Base-by-base conservation (phyloP, 1,284 basidiomycete species). In the Ustilago trichophora region DNA sequence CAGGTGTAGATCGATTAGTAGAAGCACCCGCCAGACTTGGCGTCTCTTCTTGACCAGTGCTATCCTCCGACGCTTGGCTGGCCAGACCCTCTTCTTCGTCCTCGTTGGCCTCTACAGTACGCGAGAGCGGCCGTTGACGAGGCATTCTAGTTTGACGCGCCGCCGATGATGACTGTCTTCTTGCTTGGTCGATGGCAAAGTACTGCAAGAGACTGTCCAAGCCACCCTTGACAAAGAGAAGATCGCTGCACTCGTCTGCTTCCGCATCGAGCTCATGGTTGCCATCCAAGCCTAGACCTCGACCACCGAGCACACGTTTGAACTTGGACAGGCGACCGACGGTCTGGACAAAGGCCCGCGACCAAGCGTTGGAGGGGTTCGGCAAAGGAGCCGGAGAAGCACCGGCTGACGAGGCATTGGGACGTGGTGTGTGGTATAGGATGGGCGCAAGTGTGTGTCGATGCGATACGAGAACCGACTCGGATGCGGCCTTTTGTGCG, bases 311-410 rank as follows among this genome's bases (percentile, higher is more conserved):
- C 12, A 90, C 90, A 3, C 90, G 86, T 69, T 86, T 90, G 89
- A 91, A 91, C n/a, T 89, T 84, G 8, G 91, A 90, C 13, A 92
- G 82, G 4, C 89, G 86, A 3, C 90, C 89, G 43, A 91, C 89
- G 1, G 91, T 91, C 81, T 89, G 90, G 36, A 90, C 89, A 43
- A 92, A 87, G 11, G 86, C 91, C 4, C 89, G 85, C 0, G 90
- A 91, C 22, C 91, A 83, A 0, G 88, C 84, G 70, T 85, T 88
- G 10, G 70, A 46, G 6, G 69, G 40, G 10, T 73, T 25, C 62
- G 64, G 43, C 69, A 64, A 73, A 53, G 36, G 62, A 36, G 33
- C 76, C 6, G 67, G 67, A 2, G 57, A 32, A 3, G 26, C n/a
- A 11, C 35, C 26, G 1, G 35, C 13, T 6, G 41, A 12, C n/a